Evolutionary conservation across 192 early-diverging fungal species (phyloP), one percentile per base, ranked within the genome.

Genomic region (Pilobolus umbonatus): DNA sequence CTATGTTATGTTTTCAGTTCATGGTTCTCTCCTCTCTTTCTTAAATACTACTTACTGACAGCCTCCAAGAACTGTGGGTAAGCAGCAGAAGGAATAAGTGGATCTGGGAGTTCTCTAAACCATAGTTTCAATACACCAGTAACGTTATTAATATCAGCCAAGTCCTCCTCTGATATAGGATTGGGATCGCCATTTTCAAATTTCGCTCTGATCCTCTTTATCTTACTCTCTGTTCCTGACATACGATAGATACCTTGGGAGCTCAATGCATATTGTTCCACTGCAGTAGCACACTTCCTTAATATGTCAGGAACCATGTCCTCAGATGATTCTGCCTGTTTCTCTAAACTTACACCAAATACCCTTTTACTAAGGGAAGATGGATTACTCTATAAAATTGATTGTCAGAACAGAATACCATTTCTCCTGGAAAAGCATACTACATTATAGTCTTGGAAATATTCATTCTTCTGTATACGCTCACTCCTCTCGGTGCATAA

Each of bases 71-170:
- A 81, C 31, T 81, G 68, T 14, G 76, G 75, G 58, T 87, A 93
- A 60, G 77, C 71, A 15, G 55, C 52, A 30, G 73, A 68, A 54
- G 94, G 89, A 52, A 99, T 77, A 0, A 97, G 69, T 3, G 92
- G 88, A 49, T 93, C 91, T 2, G 94, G 91, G 9, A 99, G 64
- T 66, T 97, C 94, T 30, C 95, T 80, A 65, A 99, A 88, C 80
- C 89, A 99, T 39, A 94, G 75, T 66, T 99, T 99, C 9, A 99
- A 69, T 21, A 91, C 83, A 52, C 90, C 82, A 24, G 91, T 72
- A 5, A 96, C 76, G 58, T 85, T 88, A 67, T 93, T 88, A 39
- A 99, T 85, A 61, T 97, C 93, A 2, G 74, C 61, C 22, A 76
- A 72, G 28, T 80, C 60, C 19, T 83, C 77, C 43, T 81, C 81